Base-by-base conservation (phyloP, 2,329 filamentous ascomycete species). In the Elsinoe ampelina region DNA sequence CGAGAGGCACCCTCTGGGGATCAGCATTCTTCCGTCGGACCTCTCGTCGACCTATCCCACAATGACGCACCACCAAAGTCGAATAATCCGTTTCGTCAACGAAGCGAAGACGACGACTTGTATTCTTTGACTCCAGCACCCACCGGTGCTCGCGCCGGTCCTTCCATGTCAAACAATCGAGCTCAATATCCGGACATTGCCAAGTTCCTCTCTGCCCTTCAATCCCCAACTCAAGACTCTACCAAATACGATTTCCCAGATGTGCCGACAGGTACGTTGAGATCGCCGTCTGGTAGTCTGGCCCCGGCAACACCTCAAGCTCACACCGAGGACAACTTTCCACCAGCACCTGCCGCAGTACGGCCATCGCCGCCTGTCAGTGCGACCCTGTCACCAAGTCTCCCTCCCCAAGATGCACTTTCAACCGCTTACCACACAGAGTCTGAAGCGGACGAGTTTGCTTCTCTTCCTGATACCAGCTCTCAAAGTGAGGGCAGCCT, bases 361-460 rank as follows among this genome's bases (percentile, higher is more conserved):
- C 34, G 38, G 34, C 48, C 48, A 13, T 13, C 32, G 4, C 58
- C 59, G 2, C 32, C 41, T 15, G 50, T 55, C 5, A 60, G 58
- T 1, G 62, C 59, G 12, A 58, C 61, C 39, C 63, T 59, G 11
- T 63, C 63, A 5, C 63, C 66, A 1, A 48, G 61, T 60, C 11
- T 60, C 59, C 11, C 60, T 54, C 5, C 60, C 58, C 13, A 62
- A 62, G 47, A 45, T 19, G 57, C 41, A 19, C 62, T 63, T 10
- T 64, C 64, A 8, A 63, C 63, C 32, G 62, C 59, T 32, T 64
- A 66, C 50, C 59, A 62, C 11, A 66, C 60, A 4, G 66, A 66
- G 17, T 61, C 63, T 20, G 63, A 64, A n/a, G 62, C 62, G 2
- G 65, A 65, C 5, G 61, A 59, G 17, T 58, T 41, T 34, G 43